Conservation (phyloP, 2,329 filamentous ascomycete genomes). For the Fragosphaeria purpurea region DNA sequence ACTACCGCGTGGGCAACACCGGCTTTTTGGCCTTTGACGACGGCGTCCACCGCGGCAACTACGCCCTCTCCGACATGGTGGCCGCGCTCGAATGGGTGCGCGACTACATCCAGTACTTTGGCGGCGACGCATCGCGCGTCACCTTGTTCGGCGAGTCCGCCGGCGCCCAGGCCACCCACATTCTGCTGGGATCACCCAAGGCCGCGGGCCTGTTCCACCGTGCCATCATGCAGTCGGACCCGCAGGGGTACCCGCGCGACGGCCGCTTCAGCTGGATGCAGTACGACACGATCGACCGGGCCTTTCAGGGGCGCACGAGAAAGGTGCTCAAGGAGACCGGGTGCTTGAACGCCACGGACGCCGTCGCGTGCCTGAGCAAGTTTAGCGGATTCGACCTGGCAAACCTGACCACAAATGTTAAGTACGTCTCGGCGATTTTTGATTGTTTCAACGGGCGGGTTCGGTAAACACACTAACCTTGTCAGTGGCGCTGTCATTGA, state of each 20-base stretch:
- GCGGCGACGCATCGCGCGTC: conserved; percentile 24
- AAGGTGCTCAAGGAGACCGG: conserved; percentile 17
- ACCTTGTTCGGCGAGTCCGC: conserved; percentile 28
- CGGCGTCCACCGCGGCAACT: conserved; percentile 29
- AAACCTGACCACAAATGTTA: conserved; percentile 19
- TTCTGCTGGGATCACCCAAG: conserved; percentile 18
- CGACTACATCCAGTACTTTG: conserved; percentile 24
- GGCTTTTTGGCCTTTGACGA: conserved; percentile 22
- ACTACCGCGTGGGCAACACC: conserved; percentile 26
- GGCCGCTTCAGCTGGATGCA: conserved; percentile 11
- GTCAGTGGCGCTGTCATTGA: conserved; percentile 19
- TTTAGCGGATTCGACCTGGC: conserved; percentile 19
- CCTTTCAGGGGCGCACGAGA: conserved; percentile 14
- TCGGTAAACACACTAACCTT: no score
- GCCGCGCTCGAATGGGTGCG: conserved; percentile 29
- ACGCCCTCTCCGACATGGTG: conserved; percentile 30
- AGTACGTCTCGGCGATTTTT: conserved; percentile 10
- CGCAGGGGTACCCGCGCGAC: conserved; percentile 15
- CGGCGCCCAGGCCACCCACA: conserved; percentile 17
- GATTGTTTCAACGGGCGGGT: background rate
- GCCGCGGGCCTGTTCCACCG: conserved; percentile 20
- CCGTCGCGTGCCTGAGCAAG: conserved; percentile 17
- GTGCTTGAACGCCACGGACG: conserved; percentile 15
- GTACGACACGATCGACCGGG: conserved; percentile 15
- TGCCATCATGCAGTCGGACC: conserved; percentile 21